A percentile compares a stretch with the other conserved stretches of the same genome.
Conservation (phyloP, 1,139 yeast species). For the Diutina catenulata region DNA sequence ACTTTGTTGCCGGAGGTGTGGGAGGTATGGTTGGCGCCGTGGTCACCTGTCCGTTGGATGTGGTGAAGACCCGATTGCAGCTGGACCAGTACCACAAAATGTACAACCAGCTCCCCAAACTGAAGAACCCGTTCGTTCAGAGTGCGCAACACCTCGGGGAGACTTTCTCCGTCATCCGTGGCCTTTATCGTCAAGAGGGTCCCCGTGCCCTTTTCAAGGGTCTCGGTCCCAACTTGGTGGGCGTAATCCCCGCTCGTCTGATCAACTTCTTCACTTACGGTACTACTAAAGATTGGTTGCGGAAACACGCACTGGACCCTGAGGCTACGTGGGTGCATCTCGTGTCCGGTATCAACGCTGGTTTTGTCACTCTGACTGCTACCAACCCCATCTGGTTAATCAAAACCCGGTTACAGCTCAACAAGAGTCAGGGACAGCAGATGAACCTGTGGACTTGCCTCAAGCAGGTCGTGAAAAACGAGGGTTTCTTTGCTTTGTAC, state of each 20-base stretch:
- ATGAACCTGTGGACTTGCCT: constrained; percentile 82
- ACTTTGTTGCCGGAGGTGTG: constrained; percentile 96
- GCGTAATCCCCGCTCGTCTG: constrained; percentile 97
- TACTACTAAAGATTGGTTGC: constrained; percentile 65
- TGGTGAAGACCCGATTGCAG: constrained; percentile 90
- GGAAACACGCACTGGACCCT: constrained; percentile 55
- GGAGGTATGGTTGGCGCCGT: constrained; percentile 99
- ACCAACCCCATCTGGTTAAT: constrained; percentile 99
- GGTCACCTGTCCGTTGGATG: constrained; percentile 90
- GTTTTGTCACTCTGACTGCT: constrained; percentile 92
- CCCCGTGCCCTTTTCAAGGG: constrained; percentile 83
- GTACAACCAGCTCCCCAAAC: constrained; percentile 30
- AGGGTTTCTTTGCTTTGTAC: constrained; percentile 74
- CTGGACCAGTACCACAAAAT: constrained; percentile 56
- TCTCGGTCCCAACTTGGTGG: constrained; percentile 89
- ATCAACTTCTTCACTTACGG: constrained; percentile 96
- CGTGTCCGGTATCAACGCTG: constrained; percentile 84
- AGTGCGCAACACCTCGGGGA: constrained; percentile 68
- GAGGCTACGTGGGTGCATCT: constrained; percentile 85
- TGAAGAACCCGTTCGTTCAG: constrained; percentile 27
- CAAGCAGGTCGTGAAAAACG: constrained; percentile 53
- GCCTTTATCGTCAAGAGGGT: constrained; percentile 70
- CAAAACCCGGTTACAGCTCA: constrained; percentile 88
- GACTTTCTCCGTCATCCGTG: constrained; percentile 60
- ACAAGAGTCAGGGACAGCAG: constrained; percentile 50